A percentile compares a stretch with the other conserved stretches of the same genome.
Evolutionary conservation across 495 filamentous ascomycete genomes (phyloP).

Genomic region (Aspergillus sparsus): DNA sequence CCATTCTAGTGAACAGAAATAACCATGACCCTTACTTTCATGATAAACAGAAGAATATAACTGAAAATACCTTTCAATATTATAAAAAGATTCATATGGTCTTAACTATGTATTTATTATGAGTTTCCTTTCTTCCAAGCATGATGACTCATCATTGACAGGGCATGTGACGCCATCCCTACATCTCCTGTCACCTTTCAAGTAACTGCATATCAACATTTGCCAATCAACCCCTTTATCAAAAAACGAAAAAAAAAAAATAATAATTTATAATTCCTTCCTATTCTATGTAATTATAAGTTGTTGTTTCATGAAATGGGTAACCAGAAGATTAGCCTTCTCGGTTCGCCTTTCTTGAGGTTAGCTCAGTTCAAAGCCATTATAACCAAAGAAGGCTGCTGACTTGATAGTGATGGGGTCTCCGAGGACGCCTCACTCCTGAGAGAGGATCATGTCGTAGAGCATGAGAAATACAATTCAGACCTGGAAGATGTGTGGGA

Average conservation of each 20-base stretch:
- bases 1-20: too few species aligned
- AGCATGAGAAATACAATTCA: conserved; percentile 7
- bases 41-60: too few species aligned
- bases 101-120: too few species aligned
- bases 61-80: too few species aligned
- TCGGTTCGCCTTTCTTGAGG: conserved; percentile 18
- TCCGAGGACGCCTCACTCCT: conserved; percentile 15
- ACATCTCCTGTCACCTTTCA: too few species aligned
- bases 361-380: conserved; percentile 9
- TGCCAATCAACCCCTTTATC: too few species aligned
- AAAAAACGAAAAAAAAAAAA: too few species aligned
- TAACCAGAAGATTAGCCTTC: conserved; percentile 11
- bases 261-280: too few species aligned
- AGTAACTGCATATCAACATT: too few species aligned
- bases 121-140: too few species aligned
- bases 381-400: background rate
- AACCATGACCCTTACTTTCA: too few species aligned
- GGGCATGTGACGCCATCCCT: background rate
- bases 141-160: background rate
- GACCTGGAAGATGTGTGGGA: background rate
- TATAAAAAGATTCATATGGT: too few species aligned
- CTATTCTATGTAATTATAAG: background rate
- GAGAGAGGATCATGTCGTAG: background rate
- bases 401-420: conserved; percentile 15
- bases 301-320: conserved; percentile 17